Conservation (phyloP, 805 yeast genomes). For the Wickerhamiella allomyrinae region DNA sequence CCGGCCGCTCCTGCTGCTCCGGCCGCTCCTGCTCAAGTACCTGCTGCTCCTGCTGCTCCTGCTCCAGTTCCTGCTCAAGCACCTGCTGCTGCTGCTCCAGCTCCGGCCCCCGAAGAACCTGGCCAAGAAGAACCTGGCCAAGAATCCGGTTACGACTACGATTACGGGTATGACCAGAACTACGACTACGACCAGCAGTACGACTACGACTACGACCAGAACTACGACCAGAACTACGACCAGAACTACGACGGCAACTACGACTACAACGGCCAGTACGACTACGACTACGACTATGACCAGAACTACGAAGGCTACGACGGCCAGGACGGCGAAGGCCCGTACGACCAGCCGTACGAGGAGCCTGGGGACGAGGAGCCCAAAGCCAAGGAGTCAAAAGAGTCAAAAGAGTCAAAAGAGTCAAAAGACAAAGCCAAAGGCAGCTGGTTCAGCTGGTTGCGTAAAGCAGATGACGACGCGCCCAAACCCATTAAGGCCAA, state of each 20-base stretch:
- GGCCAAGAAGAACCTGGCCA: not conserved
- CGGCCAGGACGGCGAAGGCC: not conserved
- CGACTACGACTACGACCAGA: not conserved
- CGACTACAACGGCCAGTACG: not conserved
- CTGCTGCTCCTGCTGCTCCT: not conserved
- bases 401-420: constrained; percentile 15
- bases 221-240: not conserved
- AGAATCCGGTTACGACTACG: not conserved
- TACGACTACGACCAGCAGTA: not conserved
- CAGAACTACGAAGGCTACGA: not conserved
- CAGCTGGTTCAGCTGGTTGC: constrained; percentile 48
- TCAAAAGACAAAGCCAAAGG: constrained; percentile 13
- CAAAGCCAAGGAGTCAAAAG: not conserved
- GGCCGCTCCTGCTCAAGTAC: not conserved
- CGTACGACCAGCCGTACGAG: not conserved
- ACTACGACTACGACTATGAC: not conserved
- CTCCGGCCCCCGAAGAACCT: not conserved
- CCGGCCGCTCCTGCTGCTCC: not conserved
- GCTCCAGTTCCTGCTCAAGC: not conserved
- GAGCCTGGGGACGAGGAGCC: constrained; percentile 1
- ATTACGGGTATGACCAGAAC: not conserved
- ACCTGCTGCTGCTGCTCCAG: not conserved
- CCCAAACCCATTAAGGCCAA: constrained; percentile 75
- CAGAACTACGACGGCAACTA: not conserved
- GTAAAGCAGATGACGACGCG: constrained; percentile 34